Evolutionary conservation across 1,139 yeast species (phyloP), one percentile per base, ranked within the genome.

Genomic region (Suhomyces taliae): DNA sequence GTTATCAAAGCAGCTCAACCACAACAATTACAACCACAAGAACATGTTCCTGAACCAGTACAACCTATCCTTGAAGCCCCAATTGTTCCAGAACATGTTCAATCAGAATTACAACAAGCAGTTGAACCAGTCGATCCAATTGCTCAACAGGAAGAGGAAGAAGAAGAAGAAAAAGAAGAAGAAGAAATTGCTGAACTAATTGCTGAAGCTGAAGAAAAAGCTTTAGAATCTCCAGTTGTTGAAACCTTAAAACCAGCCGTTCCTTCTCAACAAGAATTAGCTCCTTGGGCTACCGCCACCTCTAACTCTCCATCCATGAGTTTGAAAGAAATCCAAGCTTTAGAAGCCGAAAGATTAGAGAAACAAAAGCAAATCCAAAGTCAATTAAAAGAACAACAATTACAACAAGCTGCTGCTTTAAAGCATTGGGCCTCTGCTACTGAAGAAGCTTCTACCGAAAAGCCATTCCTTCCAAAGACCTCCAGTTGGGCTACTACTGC

Each of bases 271-370:
- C 60, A 51, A 48, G 62, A 64, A 44, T 61, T 76, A 49, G 86
- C 86, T 8, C 86, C 87, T 37, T 82, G 86, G 86, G 85, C 86
- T 7, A 55, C 67, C 9, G 56, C 42, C 33, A 47, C 63, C 11
- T 36, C 54, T 24, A 55, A 52, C 12, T 53, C 62, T 7, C 83
- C 85, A 37, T 63, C 75, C n/a, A 67, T 83, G 49, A 75, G 89
- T 1, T 70, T 88, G 54, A 80, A 82, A 49, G 89, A 88, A 61
- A 85, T 88, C 52, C 93, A 86, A 63, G 79, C 74, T 52, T 65
- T 83, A 50, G 95, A 87, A 60, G 85, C 84, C 39, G 81, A 78
- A 48, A 81, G 73, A 53, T 58, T 66, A 36, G 70, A 65, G 39
- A 72, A 70, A 50, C 74, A 70, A 54, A 72, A 64, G 52, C 65